Evolutionary conservation across 169 alveolate species (phyloP).

Genomic region (Plasmodium gallinaceum): DNA sequence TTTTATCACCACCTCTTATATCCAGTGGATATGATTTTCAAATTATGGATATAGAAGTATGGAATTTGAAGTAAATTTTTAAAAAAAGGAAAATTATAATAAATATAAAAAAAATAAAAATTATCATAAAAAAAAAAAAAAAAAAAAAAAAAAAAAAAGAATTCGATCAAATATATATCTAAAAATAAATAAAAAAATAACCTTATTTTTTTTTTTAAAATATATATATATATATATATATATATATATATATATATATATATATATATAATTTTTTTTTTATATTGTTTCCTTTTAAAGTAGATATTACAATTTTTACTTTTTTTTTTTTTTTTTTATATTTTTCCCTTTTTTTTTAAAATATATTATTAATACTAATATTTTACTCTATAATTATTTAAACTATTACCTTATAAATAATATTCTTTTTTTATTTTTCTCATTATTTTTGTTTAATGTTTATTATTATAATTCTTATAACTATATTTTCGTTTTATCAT

Average conservation of each 20-base stretch:
- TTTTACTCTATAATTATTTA: no score
- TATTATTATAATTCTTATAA: not conserved
- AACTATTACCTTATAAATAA: no score
- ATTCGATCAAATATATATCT: not conserved
- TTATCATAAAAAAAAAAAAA: not conserved
- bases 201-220: no score
- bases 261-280: not conserved
- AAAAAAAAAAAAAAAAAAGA: not conserved
- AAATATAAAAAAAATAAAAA: not conserved
- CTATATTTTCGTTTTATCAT: not conserved
- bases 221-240: no score
- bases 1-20: slow-evolving; percentile 50
- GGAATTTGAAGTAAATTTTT: slow-evolving; percentile 29
- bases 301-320: not conserved
- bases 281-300: not conserved
- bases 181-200: not conserved
- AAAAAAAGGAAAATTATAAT: not conserved
- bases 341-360: not conserved
- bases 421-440: no score
- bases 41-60: slow-evolving; percentile 67
- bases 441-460: not conserved
- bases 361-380: no score
- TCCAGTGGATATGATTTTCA: slow-evolving; percentile 44
- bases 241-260: not conserved
- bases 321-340: not conserved